Conservation (phyloP, 2,329 filamentous ascomycete genomes). For the Bipolaris oryzae region DNA sequence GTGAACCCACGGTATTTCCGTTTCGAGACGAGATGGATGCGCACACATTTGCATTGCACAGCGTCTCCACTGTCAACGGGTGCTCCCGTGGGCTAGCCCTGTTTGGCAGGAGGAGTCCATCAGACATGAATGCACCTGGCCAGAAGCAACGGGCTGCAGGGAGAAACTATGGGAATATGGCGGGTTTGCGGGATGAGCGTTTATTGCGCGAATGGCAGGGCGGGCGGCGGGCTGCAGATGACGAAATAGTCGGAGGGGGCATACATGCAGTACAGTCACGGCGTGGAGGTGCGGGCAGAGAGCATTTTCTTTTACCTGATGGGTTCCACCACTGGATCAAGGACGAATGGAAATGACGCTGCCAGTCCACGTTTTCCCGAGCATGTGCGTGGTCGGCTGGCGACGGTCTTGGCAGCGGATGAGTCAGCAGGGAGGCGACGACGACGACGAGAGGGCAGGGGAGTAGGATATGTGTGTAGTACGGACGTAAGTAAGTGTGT, state of each 20-base stretch:
- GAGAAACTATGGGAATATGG: background rate
- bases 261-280: background rate
- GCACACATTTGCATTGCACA: slow-evolving; percentile 3
- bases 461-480: too few relatives aligned
- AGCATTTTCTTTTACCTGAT: slow-evolving; percentile 13
- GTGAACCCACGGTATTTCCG: background rate
- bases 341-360: slow-evolving; percentile 22
- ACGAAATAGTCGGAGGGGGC: background rate
- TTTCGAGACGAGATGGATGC: slow-evolving; percentile 17
- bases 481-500: too few relatives aligned
- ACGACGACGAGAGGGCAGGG: too few relatives aligned
- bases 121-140: background rate
- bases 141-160: background rate
- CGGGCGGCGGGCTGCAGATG: background rate
- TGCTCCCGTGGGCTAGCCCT: slow-evolving; percentile 32
- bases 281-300: background rate
- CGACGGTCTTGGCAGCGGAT: slow-evolving; percentile 13
- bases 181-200: background rate
- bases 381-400: slow-evolving; percentile 14
- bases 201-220: background rate
- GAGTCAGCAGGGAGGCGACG: background rate
- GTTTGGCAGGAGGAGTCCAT: slow-evolving; percentile 3
- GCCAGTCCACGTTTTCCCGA: slow-evolving; percentile 22
- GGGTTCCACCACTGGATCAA: slow-evolving; percentile 18
- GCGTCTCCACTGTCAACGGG: slow-evolving; percentile 20